phyloP scores from a whole-genome alignment of 2,329 filamentous ascomycete genomes.

The Hypomyces rosellus region DNA sequence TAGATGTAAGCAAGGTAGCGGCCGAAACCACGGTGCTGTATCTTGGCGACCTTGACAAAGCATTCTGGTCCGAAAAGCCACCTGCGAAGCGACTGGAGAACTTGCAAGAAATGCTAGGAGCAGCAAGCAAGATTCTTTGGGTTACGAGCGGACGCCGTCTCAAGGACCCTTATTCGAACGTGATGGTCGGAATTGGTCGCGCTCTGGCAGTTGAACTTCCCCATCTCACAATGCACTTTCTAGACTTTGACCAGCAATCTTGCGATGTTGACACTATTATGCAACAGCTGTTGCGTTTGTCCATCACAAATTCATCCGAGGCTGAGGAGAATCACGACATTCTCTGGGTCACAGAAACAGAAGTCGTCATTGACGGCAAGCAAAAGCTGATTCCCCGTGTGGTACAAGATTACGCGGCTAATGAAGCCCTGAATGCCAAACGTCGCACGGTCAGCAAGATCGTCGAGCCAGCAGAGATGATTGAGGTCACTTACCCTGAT shows the following conservation, averaged over 20 bases:
- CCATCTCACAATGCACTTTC: not conserved
- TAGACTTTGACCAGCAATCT: not conserved
- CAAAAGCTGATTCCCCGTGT: not conserved
- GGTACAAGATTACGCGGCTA: not conserved
- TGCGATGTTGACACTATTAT: not conserved
- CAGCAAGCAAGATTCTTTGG: not conserved
- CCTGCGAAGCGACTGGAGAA: not conserved
- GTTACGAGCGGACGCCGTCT: not conserved
- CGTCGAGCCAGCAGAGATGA: not conserved
- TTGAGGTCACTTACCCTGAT: not conserved
- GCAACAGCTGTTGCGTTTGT: not conserved
- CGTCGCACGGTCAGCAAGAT: not conserved
- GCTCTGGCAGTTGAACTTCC: not conserved
- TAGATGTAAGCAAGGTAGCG: not conserved
- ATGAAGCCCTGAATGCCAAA: not conserved
- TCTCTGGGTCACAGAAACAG: not conserved
- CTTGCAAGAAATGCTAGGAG: not conserved
- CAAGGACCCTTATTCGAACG: not conserved
- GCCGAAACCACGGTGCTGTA: not conserved
- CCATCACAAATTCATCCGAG: not conserved
- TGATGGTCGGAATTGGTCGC: slow-evolving; percentile 1
- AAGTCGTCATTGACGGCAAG: not conserved
- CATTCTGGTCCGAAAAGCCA: not conserved
- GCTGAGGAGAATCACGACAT: not conserved
- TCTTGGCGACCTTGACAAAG: not conserved